phyloP scores from a whole-genome alignment of 2,329 filamentous ascomycete genomes.

The Coleophoma cylindrospora region DNA sequence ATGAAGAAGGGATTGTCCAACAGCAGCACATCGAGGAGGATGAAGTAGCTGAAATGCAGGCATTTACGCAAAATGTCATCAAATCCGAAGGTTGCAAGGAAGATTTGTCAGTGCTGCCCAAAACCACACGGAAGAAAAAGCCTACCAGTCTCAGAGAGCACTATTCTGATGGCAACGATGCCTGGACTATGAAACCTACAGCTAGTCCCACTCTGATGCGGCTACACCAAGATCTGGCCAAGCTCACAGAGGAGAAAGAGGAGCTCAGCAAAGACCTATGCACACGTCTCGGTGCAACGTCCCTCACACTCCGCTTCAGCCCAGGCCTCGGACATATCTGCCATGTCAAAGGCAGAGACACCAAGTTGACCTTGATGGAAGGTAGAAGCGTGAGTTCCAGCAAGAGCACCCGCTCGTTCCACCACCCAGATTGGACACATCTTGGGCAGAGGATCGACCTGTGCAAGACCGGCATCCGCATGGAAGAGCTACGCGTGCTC shows the following conservation, averaged over 20 bases:
- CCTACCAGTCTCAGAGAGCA: constrained; percentile 45
- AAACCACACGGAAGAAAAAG: constrained; percentile 34
- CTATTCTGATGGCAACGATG: constrained; percentile 54
- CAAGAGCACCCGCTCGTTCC: constrained; percentile 80
- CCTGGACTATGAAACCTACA: constrained; percentile 60
- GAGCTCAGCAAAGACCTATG: constrained; percentile 57
- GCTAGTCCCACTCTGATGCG: constrained; percentile 62
- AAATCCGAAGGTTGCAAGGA: constrained; percentile 57
- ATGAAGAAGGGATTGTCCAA: constrained; percentile 83
- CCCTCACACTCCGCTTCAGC: constrained; percentile 78
- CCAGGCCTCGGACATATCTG: constrained; percentile 85
- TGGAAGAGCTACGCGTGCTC: constrained; percentile 81
- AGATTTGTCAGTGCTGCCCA: constrained; percentile 43
- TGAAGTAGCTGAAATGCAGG: constrained; percentile 64
- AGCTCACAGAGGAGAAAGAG: constrained; percentile 54
- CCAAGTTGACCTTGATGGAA: constrained; percentile 29
- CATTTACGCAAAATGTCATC: constrained; percentile 68
- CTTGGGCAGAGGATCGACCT: constrained; percentile 79
- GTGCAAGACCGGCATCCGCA: constrained; percentile 69
- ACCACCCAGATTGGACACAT: constrained; percentile 76
- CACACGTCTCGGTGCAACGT: constrained; percentile 53
- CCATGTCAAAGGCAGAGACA: constrained; percentile 81
- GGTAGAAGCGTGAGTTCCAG: constrained; percentile 66
- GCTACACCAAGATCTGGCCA: constrained; percentile 64
- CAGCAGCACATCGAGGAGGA: constrained; percentile 74